A percentile compares a stretch with the other conserved stretches of the same genome.
phyloP scores from a whole-genome alignment of 2,329 filamentous ascomycete species.

The Thielaviopsis ethacetica region DNA sequence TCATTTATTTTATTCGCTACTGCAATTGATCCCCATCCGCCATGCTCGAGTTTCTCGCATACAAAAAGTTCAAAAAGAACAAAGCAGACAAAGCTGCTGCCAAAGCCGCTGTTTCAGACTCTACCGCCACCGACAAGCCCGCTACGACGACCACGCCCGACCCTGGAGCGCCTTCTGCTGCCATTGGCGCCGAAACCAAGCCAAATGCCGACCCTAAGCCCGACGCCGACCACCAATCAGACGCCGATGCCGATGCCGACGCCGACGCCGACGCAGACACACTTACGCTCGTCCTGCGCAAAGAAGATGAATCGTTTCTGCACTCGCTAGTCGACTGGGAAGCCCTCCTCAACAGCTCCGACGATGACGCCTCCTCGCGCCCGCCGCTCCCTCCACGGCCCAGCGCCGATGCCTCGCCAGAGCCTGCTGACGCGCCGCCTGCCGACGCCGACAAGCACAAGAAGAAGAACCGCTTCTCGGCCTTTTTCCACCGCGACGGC shows the following conservation, averaged over 20 bases:
- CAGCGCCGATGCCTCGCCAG: background rate
- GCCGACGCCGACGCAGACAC: background rate
- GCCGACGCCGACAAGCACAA: slow-evolving; percentile 17
- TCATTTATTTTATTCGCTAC: background rate
- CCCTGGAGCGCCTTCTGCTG: slow-evolving; percentile 13
- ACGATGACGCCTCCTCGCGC: slow-evolving; percentile 26
- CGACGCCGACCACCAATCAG: too few species aligned
- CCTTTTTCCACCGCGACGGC: slow-evolving; percentile 23
- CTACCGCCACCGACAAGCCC: background rate
- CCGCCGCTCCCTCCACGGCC: slow-evolving; percentile 38
- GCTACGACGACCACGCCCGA: slow-evolving; percentile 11
- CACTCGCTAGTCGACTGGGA: slow-evolving; percentile 28
- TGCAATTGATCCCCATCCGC: slow-evolving; percentile 11
- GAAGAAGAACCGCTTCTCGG: slow-evolving; percentile 19
- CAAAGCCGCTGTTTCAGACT: background rate
- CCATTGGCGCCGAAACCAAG: slow-evolving; percentile 11
- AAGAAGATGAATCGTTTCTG: slow-evolving; percentile 43
- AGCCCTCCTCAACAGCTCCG: slow-evolving; percentile 10
- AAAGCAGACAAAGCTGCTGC: slow-evolving; percentile 30
- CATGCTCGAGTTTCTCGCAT: slow-evolving; percentile 48
- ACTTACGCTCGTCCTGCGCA: slow-evolving; percentile 26
- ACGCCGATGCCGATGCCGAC: too few species aligned
- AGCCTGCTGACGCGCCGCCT: slow-evolving; percentile 14
- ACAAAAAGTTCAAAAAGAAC: slow-evolving; percentile 47
- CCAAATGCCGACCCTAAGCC: slow-evolving; percentile 2